Evolutionary conservation across 176 grass and related monocot species (phyloP).

Genomic region (Miscanthus lutarioriparius): DNA sequence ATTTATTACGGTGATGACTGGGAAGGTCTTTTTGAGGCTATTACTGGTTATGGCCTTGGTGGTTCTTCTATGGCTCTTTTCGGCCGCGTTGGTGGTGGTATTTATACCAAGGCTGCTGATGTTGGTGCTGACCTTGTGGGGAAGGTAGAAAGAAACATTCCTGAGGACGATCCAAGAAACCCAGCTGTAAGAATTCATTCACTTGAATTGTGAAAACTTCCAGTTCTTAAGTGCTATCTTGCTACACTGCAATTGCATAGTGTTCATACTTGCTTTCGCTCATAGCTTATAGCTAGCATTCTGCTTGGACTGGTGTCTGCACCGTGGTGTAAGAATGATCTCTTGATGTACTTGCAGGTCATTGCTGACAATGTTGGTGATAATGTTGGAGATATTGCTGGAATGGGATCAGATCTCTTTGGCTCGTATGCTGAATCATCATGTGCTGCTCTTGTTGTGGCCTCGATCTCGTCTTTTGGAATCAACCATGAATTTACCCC

Average conservation of each 20-base stretch:
- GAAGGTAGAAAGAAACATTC: constrained; percentile 65
- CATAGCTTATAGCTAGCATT: not conserved
- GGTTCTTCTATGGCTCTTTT: constrained; percentile 76
- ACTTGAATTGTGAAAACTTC: constrained; percentile 4
- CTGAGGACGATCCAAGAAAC: constrained; percentile 73
- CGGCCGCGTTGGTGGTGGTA: constrained; percentile 66
- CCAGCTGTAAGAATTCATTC: constrained; percentile 54
- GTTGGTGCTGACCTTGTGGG: constrained; percentile 77
- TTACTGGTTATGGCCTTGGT: constrained; percentile 75
- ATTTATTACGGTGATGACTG: constrained; percentile 72
- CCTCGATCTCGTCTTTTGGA: constrained; percentile 50
- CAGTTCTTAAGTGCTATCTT: constrained; percentile 4
- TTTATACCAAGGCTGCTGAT: constrained; percentile 77
- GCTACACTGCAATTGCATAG: not conserved
- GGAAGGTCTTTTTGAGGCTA: constrained; percentile 71
- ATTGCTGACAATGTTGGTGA: constrained; percentile 73
- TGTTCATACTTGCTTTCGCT: not conserved
- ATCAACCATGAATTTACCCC: constrained; percentile 47
- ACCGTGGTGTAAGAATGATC: constrained; percentile 7
- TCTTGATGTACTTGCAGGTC: constrained; percentile 40
- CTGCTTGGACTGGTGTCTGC: not conserved
- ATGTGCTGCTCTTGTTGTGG: constrained; percentile 52
- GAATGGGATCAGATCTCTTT: constrained; percentile 69
- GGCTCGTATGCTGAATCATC: constrained; percentile 50
- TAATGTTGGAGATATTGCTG: constrained; percentile 74